Evolutionary conservation across 768 basidiomycete genomes (phyloP).

Genomic region (Lepiota brunneoincarnata): DNA sequence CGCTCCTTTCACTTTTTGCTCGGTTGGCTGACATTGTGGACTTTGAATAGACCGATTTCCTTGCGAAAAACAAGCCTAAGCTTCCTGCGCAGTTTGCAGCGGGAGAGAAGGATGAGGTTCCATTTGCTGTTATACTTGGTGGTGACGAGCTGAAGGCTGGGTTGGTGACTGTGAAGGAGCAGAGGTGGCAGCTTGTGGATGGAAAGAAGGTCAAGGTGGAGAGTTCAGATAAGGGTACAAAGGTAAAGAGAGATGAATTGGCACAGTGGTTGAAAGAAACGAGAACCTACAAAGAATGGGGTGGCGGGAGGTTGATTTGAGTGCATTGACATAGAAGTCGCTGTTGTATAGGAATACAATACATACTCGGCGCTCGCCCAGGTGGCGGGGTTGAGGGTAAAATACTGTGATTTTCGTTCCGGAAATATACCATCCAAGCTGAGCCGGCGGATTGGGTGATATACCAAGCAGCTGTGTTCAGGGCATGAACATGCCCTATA

Average conservation of each 20-base stretch:
- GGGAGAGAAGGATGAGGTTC: slow-evolving; percentile 88
- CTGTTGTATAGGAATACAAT: no score
- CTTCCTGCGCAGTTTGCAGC: slow-evolving; percentile 82
- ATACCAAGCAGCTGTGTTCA: no score
- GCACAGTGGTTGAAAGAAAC: slow-evolving; percentile 60
- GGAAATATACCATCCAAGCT: no score
- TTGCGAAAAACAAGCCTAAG: slow-evolving; percentile 92
- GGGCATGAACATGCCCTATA: no score
- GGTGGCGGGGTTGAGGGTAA: no score
- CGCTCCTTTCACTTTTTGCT: not conserved
- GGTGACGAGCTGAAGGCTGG: slow-evolving; percentile 82
- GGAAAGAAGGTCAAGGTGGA: slow-evolving; percentile 70
- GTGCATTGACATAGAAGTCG: no score
- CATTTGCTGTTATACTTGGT: slow-evolving; percentile 92
- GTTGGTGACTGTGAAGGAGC: slow-evolving; percentile 88
- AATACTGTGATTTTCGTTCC: no score
- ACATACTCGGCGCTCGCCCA: no score
- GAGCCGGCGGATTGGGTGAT: no score
- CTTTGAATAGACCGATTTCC: slow-evolving; percentile 73
- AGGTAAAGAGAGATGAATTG: slow-evolving; percentile 61
- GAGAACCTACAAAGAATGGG: slow-evolving; percentile 42
- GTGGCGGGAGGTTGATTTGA: slow-evolving; percentile 26
- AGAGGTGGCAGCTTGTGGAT: slow-evolving; percentile 74
- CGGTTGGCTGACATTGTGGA: not conserved
- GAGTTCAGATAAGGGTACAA: slow-evolving; percentile 59